These are phyloP conservation scores for Metschnikowia santaceciliae DNA, from an alignment of 805 yeast genomes.

Conservation along the genomic window DNA sequence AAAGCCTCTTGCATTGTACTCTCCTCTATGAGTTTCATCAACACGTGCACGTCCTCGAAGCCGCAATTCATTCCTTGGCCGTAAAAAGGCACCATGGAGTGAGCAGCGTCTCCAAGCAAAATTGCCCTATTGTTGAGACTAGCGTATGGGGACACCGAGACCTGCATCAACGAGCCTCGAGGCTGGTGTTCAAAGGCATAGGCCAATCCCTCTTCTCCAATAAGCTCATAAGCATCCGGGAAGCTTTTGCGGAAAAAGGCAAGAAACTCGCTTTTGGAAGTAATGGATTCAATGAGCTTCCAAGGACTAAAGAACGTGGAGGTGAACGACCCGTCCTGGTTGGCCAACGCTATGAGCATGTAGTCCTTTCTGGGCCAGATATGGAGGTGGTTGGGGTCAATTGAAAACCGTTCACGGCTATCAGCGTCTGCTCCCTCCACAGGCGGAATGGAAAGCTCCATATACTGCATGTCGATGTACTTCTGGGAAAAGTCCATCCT, in stretches of 20 bases:
- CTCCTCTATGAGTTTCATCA: slow-evolving; percentile 49
- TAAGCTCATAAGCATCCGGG: slow-evolving; percentile 67
- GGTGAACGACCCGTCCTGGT: slow-evolving; percentile 81
- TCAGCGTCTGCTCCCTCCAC: slow-evolving; percentile 22
- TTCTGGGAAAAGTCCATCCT: slow-evolving; percentile 72
- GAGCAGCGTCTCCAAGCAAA: slow-evolving; percentile 90
- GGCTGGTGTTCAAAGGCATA: slow-evolving; percentile 58
- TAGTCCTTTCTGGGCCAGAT: slow-evolving; percentile 87
- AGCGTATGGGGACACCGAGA: slow-evolving; percentile 68
- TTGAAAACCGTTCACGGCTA: slow-evolving; percentile 37
- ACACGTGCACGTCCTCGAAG: slow-evolving; percentile 77
- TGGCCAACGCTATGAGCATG: slow-evolving; percentile 90
- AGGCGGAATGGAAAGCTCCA: slow-evolving; percentile 76
- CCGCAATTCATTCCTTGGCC: slow-evolving; percentile 98
- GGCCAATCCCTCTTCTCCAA: slow-evolving; percentile 55
- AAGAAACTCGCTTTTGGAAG: slow-evolving; percentile 41
- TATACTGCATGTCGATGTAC: slow-evolving; percentile 77
- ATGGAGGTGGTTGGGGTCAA: slow-evolving; percentile 76
- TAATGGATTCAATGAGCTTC: slow-evolving; percentile 53
- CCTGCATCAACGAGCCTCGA: slow-evolving; percentile 72
- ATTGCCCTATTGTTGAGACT: slow-evolving; percentile 55
- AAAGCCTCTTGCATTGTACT: slow-evolving; percentile 49
- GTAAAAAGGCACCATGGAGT: slow-evolving; percentile 96
- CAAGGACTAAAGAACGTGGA: slow-evolving; percentile 87
- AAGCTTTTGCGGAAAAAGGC: slow-evolving; percentile 59